Conservation (phyloP, 192 early-diverging fungal genomes). For the Jimgerdemannia lactiflua region DNA sequence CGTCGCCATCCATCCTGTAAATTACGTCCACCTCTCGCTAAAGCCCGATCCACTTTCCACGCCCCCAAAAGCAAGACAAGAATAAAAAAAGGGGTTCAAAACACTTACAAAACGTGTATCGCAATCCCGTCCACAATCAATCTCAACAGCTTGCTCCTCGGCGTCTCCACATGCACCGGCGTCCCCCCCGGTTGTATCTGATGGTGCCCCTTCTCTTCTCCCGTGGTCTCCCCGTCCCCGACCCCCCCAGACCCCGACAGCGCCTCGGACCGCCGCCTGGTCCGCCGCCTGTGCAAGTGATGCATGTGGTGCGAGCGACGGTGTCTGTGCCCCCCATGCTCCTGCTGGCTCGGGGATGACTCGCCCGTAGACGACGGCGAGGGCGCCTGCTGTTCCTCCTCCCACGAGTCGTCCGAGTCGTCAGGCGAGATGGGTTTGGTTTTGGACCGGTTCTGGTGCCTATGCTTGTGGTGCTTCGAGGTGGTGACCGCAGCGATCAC, state of each 20-base stretch:
- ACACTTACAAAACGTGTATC: slow-evolving; percentile 53
- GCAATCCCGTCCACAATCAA: slow-evolving; percentile 53
- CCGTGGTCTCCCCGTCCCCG: not conserved
- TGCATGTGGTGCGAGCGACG: not conserved
- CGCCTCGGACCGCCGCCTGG: not conserved
- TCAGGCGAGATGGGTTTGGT: not conserved
- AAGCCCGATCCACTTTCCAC: not conserved
- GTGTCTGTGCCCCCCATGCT: not conserved
- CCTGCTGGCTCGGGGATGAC: not conserved
- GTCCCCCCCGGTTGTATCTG: too few species aligned
- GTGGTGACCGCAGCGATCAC: not conserved
- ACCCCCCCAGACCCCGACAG: not conserved
- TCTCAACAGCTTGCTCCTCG: slow-evolving; percentile 31
- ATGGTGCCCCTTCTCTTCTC: not conserved
- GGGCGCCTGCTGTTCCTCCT: not conserved
- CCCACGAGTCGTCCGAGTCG: not conserved
- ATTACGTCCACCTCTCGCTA: too few species aligned
- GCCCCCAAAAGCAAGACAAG: not conserved
- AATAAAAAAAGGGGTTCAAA: not conserved
- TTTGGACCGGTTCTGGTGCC: not conserved
- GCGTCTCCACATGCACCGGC: not conserved
- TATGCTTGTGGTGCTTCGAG: not conserved
- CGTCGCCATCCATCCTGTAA: too few species aligned
- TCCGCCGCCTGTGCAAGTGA: not conserved
- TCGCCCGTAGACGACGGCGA: not conserved